Evolutionary conservation across 352 stramenopile species (phyloP).

Genomic region (Blastocystis sp.): DNA sequence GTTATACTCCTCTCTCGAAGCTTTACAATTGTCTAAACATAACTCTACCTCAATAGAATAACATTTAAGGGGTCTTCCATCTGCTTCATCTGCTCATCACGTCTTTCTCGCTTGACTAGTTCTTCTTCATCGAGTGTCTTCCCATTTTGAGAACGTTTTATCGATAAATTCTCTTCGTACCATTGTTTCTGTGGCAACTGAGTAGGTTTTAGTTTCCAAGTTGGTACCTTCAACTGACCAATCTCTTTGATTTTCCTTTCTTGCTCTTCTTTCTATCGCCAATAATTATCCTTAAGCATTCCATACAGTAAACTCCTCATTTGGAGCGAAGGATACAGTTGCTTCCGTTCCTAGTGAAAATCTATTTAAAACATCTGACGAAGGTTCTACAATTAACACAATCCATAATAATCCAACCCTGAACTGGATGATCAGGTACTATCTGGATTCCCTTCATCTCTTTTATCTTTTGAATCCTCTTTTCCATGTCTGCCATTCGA

Average conservation of each 20-base stretch:
- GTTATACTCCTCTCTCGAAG: not conserved
- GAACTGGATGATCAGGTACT: not conserved
- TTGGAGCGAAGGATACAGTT: conserved; percentile 7
- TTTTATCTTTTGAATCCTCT: conserved; percentile 59
- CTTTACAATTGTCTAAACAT: not conserved
- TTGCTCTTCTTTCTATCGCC: conserved; percentile 6
- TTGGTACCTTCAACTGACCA: conserved; percentile 22
- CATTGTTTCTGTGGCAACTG: conserved; percentile 2
- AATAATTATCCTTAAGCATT: not conserved
- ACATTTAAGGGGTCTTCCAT: conserved; percentile 37
- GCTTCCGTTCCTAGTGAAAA: not conserved
- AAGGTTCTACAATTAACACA: too few relatives aligned
- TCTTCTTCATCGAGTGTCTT: conserved; percentile 43
- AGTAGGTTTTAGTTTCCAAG: conserved; percentile 56
- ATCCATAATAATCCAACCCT: not conserved
- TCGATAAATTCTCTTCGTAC: conserved; percentile 5
- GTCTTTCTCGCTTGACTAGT: not conserved
- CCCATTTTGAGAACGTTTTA: conserved; percentile 1
- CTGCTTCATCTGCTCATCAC: not conserved
- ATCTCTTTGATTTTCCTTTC: conserved; percentile 59
- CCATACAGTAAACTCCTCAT: not conserved
- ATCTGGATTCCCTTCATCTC: not conserved
- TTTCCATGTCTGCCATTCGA: conserved; percentile 49
- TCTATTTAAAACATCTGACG: not conserved
- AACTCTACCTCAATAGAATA: not conserved